These are phyloP conservation scores for Kuraishia hungarica DNA, from an alignment of 805 yeast genomes.

Conservation along the genomic window DNA sequence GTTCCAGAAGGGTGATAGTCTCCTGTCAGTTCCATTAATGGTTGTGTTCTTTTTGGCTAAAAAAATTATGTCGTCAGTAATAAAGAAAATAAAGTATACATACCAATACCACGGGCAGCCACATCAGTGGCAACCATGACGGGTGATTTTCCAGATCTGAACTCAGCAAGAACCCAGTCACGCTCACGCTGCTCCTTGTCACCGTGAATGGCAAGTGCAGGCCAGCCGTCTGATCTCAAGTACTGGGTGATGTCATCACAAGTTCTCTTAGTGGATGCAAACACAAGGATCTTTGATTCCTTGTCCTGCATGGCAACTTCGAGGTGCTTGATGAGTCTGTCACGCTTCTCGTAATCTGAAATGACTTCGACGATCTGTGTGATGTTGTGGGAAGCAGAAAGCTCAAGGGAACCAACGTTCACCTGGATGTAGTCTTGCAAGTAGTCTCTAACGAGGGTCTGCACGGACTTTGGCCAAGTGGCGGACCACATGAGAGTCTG, in stretches of 20 bases:
- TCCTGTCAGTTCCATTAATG: too few species aligned
- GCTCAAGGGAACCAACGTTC: slow-evolving; percentile 90
- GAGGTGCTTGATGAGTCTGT: slow-evolving; percentile 75
- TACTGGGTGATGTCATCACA: slow-evolving; percentile 92
- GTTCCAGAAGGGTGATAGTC: too few species aligned
- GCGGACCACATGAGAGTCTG: slow-evolving; percentile 99
- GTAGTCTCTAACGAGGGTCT: slow-evolving; percentile 86
- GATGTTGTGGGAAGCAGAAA: slow-evolving; percentile 94
- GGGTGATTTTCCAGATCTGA: slow-evolving; percentile 87
- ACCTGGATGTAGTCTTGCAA: slow-evolving; percentile 92
- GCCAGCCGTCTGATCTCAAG: slow-evolving; percentile 96
- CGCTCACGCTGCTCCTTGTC: slow-evolving; percentile 97
- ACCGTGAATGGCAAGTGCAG: slow-evolving; percentile 97
- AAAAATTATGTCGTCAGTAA: not conserved
- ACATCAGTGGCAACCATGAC: slow-evolving; percentile 99
- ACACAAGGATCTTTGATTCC: slow-evolving; percentile 74
- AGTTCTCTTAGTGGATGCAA: slow-evolving; percentile 95
- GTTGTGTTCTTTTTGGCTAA: not conserved
- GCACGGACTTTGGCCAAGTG: slow-evolving; percentile 99
- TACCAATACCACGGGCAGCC: slow-evolving; percentile 99
- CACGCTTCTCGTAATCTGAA: slow-evolving; percentile 90
- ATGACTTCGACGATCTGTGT: slow-evolving; percentile 90
- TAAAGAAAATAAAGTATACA: slow-evolving; percentile 31
- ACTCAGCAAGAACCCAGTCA: slow-evolving; percentile 96
- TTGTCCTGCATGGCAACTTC: slow-evolving; percentile 68